Evolutionary conservation across 2,329 filamentous ascomycete genomes (phyloP), one percentile per base, ranked within the genome.

Genomic region (Akanthomyces muscarius): DNA sequence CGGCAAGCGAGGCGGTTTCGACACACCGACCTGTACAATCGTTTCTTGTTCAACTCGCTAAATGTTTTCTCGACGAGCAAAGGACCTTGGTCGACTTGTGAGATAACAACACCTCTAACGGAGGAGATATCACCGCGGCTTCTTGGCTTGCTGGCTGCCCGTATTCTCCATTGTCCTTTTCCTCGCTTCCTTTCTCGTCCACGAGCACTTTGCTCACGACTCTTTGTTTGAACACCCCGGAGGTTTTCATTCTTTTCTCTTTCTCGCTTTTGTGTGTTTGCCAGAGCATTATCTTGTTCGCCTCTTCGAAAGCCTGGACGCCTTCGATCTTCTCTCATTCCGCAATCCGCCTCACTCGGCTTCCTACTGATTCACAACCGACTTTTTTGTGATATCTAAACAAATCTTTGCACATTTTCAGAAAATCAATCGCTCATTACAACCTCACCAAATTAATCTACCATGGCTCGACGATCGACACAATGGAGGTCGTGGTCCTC

Each of bases 401-500:
- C 50, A 52, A n/a, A 2, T 13, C 28, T n/a, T 38, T 11, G 25
- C 21, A 18, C 28, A 38, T 16, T 28, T 41, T 36, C 47, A n/a
- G 38, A 56, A 45, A 18, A 11, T 33, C 41, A 54, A 51, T 51
- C 51, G 42, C 28, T 21, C 21, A 25, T 55, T 54, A 45, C 38
- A 25, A 52, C 23, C 53, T 53, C 42, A 14, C 21, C 25, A 51
- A 33, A 56, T 55, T 64, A 57, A 63, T 60, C 62, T 65, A 65
- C 53, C 62, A 78, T 77, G 76, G 70, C 74, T 70, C 72, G 68
- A 66, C 61, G 55, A 52, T 57, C 67, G 61, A 71, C 69, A 52
- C 65, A 57, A 62, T 73, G 73, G 73, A 72, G 68, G 59, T 66
- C 68, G 36, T 70, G 71, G 69, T 72, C 69, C 62, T 73, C 73